These are phyloP conservation scores for Xerophyta viscosa DNA, from an alignment of 106 monocot species.

Conservation along the genomic window DNA sequence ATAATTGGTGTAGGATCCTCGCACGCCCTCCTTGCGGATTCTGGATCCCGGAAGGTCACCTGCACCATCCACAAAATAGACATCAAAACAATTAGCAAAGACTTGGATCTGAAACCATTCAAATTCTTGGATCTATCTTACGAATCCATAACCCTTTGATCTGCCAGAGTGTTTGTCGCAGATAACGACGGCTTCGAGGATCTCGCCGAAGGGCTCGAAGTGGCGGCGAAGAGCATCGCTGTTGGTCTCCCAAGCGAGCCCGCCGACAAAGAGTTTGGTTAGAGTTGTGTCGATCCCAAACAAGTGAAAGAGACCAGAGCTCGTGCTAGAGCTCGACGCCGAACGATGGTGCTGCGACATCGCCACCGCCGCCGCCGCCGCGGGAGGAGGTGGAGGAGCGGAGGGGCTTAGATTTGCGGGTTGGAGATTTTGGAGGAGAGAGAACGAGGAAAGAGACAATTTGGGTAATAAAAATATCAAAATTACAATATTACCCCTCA, in stretches of 20 bases:
- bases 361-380: background rate
- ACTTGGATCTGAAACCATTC: background rate
- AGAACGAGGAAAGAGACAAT: background rate
- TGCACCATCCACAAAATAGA: slow-evolving; percentile 17
- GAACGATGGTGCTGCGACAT: slow-evolving; percentile 53
- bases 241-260: slow-evolving; percentile 81
- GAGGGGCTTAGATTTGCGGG: background rate
- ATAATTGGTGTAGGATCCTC: slow-evolving; percentile 48
- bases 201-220: slow-evolving; percentile 78
- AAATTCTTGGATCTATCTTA: background rate
- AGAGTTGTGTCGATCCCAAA: slow-evolving; percentile 59
- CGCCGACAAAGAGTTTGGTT: slow-evolving; percentile 83
- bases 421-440: background rate
- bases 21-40: slow-evolving; percentile 47
- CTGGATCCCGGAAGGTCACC: slow-evolving; percentile 54
- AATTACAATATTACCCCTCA: too few species aligned
- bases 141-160: slow-evolving; percentile 77
- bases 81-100: background rate
- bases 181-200: slow-evolving; percentile 83
- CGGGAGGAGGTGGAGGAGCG: background rate
- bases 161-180: slow-evolving; percentile 65
- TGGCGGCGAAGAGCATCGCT: slow-evolving; percentile 52
- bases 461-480: too few species aligned
- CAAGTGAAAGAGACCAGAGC: slow-evolving; percentile 34
- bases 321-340: slow-evolving; percentile 24